Evolutionary conservation across 2,329 filamentous ascomycete species (phyloP).

Genomic region (Venturiaceae sp.): DNA sequence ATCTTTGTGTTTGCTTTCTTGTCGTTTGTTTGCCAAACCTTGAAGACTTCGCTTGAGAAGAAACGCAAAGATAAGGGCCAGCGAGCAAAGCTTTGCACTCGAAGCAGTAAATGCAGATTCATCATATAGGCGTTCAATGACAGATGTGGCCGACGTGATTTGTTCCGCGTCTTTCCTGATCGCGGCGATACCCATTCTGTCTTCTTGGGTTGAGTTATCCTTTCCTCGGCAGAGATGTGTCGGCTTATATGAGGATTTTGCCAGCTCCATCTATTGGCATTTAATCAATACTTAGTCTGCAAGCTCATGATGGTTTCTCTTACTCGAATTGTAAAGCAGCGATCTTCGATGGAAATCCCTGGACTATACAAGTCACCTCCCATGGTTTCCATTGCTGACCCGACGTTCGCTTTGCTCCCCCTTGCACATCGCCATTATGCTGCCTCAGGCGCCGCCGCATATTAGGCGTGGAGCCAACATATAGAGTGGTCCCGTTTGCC

Average conservation of each 20-base stretch:
- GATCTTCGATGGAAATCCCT: conserved; percentile 78
- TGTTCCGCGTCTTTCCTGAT: conserved; percentile 15
- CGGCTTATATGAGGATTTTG: conserved; percentile 58
- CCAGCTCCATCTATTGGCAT: conserved; percentile 67
- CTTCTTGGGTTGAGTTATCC: conserved; percentile 34
- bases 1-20: conserved; percentile 34
- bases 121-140: conserved; percentile 61
- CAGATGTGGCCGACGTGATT: conserved; percentile 38
- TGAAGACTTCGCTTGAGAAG: conserved; percentile 60
- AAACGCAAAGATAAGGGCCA: conserved; percentile 82
- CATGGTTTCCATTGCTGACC: conserved; percentile 64
- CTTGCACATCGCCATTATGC: conserved; percentile 78
- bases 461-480: conserved; percentile 88
- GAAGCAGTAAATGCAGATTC: conserved; percentile 72
- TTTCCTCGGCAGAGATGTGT: conserved; percentile 30
- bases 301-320: conserved; percentile 20
- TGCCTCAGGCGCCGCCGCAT: conserved; percentile 76
- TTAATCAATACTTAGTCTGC: not conserved
- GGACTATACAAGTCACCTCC: conserved; percentile 77
- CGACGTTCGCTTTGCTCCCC: conserved; percentile 72
- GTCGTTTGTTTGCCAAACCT: conserved; percentile 56
- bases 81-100: conserved; percentile 66
- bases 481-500: conserved; percentile 39
- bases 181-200: not conserved
- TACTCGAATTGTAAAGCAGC: conserved; percentile 93